A percentile compares a stretch with the other conserved stretches of the same genome.
Conservation (phyloP, 768 basidiomycete species). For the Pisolithus marmoratus region DNA sequence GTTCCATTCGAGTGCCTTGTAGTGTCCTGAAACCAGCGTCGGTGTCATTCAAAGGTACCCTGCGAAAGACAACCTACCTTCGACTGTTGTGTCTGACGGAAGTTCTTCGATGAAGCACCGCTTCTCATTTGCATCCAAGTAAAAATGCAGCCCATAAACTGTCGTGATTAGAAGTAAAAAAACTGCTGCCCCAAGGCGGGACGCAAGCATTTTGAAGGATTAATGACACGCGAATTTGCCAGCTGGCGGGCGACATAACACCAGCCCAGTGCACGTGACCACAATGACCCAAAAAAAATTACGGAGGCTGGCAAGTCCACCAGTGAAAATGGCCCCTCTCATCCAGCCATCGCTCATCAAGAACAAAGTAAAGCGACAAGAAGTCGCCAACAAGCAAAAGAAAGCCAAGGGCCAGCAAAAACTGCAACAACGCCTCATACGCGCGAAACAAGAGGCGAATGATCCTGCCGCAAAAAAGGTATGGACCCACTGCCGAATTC, state of each 20-base stretch:
- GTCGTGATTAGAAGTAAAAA: conserved; percentile 37
- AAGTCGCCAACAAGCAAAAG: conserved; percentile 66
- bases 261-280: background rate
- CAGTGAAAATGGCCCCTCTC: conserved; percentile 45
- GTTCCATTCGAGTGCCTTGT: conserved; percentile 88
- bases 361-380: conserved; percentile 86
- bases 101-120: conserved; percentile 96
- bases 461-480: conserved; percentile 81
- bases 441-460: conserved; percentile 67
- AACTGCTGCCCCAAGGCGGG: conserved; percentile 10
- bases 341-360: conserved; percentile 67
- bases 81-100: conserved; percentile 90
- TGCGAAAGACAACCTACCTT: conserved; percentile 49
- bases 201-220: conserved; percentile 18
- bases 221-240: conserved; percentile 13
- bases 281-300: too few species aligned
- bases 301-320: background rate
- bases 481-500: conserved; percentile 12
- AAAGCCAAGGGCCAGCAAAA: conserved; percentile 76
- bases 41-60: background rate
- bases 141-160: conserved; percentile 87
- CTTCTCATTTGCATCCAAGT: conserved; percentile 89
- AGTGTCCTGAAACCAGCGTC: conserved; percentile 61
- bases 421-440: conserved; percentile 72
- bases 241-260: background rate